phyloP scores from a whole-genome alignment of 1,139 yeast species.

The Zygoascus sp. region DNA sequence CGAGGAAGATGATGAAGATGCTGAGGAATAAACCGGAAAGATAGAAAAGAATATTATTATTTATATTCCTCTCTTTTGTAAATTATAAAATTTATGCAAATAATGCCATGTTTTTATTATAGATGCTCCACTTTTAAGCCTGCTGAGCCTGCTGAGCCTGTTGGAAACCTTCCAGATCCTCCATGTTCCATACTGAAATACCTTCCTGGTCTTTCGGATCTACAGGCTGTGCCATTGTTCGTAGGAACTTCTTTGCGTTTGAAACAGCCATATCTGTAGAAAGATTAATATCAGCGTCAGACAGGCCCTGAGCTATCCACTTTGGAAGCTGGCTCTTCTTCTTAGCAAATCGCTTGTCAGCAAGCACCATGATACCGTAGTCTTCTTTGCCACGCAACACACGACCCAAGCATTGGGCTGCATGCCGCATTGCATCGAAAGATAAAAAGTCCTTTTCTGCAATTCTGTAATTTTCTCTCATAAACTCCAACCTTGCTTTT shows the following conservation, averaged over 20 bases:
- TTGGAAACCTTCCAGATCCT: slow-evolving; percentile 45
- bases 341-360: slow-evolving; percentile 86
- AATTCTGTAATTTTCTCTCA: slow-evolving; percentile 88
- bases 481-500: slow-evolving; percentile 88
- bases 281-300: slow-evolving; percentile 85
- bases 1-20: slow-evolving; percentile 31
- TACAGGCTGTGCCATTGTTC: slow-evolving; percentile 92
- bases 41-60: background rate
- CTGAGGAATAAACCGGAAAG: slow-evolving; percentile 14
- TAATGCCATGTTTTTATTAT: slow-evolving; percentile 2
- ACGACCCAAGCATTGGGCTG: slow-evolving; percentile 97
- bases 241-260: slow-evolving; percentile 81
- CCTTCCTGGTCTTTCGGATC: slow-evolving; percentile 92
- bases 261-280: slow-evolving; percentile 98
- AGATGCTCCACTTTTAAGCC: too few species aligned
- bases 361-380: slow-evolving; percentile 96
- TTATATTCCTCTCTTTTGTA: slow-evolving; percentile 3
- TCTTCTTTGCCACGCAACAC: slow-evolving; percentile 97
- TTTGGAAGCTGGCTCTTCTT: slow-evolving; percentile 87
- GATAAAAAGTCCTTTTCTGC: slow-evolving; percentile 91
- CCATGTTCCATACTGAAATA: slow-evolving; percentile 84
- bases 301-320: slow-evolving; percentile 92
- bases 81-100: slow-evolving; percentile 7
- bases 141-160: slow-evolving; percentile 1
- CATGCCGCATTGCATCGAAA: slow-evolving; percentile 99